Evolutionary conservation across 352 stramenopile species (phyloP), one percentile per base, ranked within the genome.

Genomic region (Phytophthora tentaculata): DNA sequence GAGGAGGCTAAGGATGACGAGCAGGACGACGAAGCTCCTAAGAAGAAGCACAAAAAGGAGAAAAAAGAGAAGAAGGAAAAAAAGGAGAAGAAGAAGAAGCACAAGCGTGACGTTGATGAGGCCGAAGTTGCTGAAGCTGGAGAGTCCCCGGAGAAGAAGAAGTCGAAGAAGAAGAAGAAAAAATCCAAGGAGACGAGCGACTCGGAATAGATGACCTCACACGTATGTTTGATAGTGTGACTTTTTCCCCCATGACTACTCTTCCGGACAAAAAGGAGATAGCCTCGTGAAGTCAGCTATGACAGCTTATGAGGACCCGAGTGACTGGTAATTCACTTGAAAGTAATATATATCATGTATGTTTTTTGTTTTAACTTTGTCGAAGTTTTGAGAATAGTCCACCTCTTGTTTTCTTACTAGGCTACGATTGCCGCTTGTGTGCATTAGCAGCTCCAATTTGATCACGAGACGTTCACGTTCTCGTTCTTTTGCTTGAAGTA

Each of bases 111-210:
- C 20, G 77, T 67, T 2, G 83, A 89, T 1, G 59, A 77, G 54
- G 68, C 71, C 6, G 67, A 73, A 3, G 71, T 79, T 14, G 74
- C 75, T n/a, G 76, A 89, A 3, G 66, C 53, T 0, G 83, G 79
- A n/a, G 81, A 86, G 28, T 90, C 85, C 23, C 88, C 84, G 0
- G 84, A 94, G 57, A 94, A 94, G 82, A 96, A 95, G 69, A 93
- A 91, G 71, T 81, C 76, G 28, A 95, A 93, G 72, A 94, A 94
- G 80, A 96, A 95, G 81, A 93, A 91, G 75, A 94, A 94, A 77
- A 92, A 92, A 78, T 78, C 81, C 50, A 81, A 83, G 72, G 76
- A 88, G 48, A 71, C 73, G 51, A 90, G 76, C 65, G 83, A 93
- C 78, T 86, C 72, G 79, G 83, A 91, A 81, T 93, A 91, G 72